Base-by-base conservation (phyloP, 2,329 filamentous ascomycete species). In the Thermochaetoides dissita region DNA sequence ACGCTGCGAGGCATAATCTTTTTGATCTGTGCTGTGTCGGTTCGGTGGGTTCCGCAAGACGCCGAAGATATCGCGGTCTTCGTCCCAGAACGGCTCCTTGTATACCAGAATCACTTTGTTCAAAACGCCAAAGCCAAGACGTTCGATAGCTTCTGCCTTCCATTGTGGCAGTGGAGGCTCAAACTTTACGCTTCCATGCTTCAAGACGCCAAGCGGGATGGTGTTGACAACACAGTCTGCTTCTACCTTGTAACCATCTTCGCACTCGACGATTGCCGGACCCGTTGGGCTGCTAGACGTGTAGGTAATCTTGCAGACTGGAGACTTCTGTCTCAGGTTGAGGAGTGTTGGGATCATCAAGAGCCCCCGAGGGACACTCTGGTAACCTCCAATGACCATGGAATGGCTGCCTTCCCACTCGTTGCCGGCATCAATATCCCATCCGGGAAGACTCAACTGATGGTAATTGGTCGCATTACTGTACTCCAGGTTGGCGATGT, bases 391-490 rank as follows among this genome's bases (percentile, higher is more conserved):
- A 28, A 93, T 73, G 3, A 98, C 78, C 72, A 95, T 89, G 1
- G 85, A 86, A 58, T 98, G 93, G 47, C 84, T 80, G 6, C 91
- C 91, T 59, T 95, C 88, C 66, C 94, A 98, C 57, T 98, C 91
- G 53, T 98, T 95, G 0, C 91, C 91, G 39, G 88, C 87, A 57
- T 98, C 93, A 54, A 98, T 87, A 60, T 98, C 93, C 85, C 93
- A 96, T 0, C 88, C 81, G 7, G 81, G 78, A 10, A 98, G 74
- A 59, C 89, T 96, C 11, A 98, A 73, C 48, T 83, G 81, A 50
- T 83, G 80, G 42, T 94, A 78, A 50, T 87, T 93, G 2, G 80
- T 84, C 2, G 91, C 91, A 59, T 96, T 98, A 48, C 89, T 93
- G 57, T 98, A 98, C 61, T 98, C 91, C 10, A 98, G 71, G 57